Base-by-base conservation (phyloP, 2,329 filamentous ascomycete genomes). In the Cladosporium colombiae region DNA sequence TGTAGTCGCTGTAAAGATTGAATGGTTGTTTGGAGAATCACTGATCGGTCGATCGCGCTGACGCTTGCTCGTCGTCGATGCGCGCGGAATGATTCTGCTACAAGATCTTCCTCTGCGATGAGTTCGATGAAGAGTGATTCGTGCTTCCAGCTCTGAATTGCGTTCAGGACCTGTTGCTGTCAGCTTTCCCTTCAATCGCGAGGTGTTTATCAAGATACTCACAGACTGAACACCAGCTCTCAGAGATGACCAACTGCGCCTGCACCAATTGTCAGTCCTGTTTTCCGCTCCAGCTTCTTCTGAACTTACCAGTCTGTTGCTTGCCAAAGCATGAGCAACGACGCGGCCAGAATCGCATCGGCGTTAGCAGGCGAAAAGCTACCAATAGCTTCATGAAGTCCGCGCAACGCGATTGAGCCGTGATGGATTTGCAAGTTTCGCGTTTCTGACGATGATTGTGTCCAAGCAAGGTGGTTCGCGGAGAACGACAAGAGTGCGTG, bases 261-360 rank as follows among this genome's bases (percentile, higher is more conserved):
- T 96, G 76, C 73, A 49, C 2, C 11, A 7, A 33, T 14, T 35
- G 64, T 73, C 50, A 73, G 71, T 46, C 27, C 23, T 29, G 46
- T n/a, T 55, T 25, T 40, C 44, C 14, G 10, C 18, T 46, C 40
- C 16, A 37, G 31, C n/a, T 33, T 31, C 29, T n/a, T 35, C 3
- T 18, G n/a, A 44, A 81, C 89, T 83, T 85, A 96, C 94, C 93
- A 98, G 81, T 98, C 94, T 67, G 90, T 95, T 65, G 92, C 91
- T 81, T 98, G 94, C 93, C 95, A 98, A 44, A 93, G 96, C 59
- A 99, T 85, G 57, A 98, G 86, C 53, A 97, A 88, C 29, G 94
- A 97, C 35, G 93, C 92, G 29, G 93, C 94, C 64, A 99, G 85
- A 68, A 97, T 89, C 52, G 93, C 93, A 79, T 99, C 94, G 1